These are phyloP conservation scores for Saturnispora gosingensis DNA, from an alignment of 805 yeast species.

Conservation along the genomic window DNA sequence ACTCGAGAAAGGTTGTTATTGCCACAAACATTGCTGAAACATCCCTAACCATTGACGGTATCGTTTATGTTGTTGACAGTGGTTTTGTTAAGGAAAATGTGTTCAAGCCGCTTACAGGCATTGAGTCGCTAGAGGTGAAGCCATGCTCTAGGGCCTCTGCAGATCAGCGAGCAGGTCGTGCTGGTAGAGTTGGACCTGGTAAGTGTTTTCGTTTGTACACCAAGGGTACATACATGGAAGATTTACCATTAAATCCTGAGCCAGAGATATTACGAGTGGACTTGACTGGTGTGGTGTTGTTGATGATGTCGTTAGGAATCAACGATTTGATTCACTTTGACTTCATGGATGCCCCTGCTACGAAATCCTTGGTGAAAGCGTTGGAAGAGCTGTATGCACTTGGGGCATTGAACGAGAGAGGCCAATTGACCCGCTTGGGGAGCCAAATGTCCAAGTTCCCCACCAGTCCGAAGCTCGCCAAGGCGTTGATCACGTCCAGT, in stretches of 20 bases:
- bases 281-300: constrained; percentile 62
- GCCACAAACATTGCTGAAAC: constrained; percentile 98
- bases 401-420: constrained; percentile 78
- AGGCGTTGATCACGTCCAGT: constrained; percentile 57
- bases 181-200: constrained; percentile 97
- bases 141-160: constrained; percentile 95
- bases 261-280: constrained; percentile 92
- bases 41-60: constrained; percentile 93
- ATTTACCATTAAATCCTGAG: constrained; percentile 66
- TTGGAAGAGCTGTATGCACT: constrained; percentile 75
- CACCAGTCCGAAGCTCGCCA: constrained; percentile 81
- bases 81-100: constrained; percentile 92
- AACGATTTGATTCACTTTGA: constrained; percentile 76
- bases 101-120: constrained; percentile 78
- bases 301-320: constrained; percentile 76
- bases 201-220: constrained; percentile 87
- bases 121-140: constrained; percentile 75
- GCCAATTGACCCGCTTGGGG: constrained; percentile 70
- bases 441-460: constrained; percentile 87
- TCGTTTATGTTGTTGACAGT: constrained; percentile 86
- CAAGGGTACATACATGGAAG: constrained; percentile 69
- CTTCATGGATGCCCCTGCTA: constrained; percentile 83
- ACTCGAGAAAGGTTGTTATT: constrained; percentile 74
- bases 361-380: constrained; percentile 62
- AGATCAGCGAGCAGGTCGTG: constrained; percentile 95